Evolutionary conservation across 306 rosid species (phyloP), one percentile per base, ranked within the genome.

Genomic region (Pyrus betulifolia): DNA sequence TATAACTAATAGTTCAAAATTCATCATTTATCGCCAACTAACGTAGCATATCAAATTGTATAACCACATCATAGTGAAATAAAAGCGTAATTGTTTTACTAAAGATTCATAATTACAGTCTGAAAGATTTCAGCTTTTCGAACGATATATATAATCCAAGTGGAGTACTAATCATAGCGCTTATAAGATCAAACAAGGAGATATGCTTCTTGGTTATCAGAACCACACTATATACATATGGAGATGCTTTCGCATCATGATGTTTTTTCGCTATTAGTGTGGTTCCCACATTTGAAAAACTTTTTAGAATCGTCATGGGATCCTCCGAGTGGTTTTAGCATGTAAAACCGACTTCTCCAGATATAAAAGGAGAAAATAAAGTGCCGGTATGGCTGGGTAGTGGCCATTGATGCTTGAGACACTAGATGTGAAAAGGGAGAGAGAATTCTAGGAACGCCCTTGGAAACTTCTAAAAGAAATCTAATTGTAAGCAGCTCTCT

Each of bases 271-370:
- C 31, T 11, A 18, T 15, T 57, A 54, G 67, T 55, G 79, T 76
- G 79, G 66, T 81, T 65, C 79, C 69, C 83, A 58, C 86, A 65
- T 68, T 67, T 81, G 80, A 76, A 70, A 75, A 84, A 51, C 55
- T 78, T 77, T 85, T 82, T 63, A 77, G 81, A 79, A 88, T 86
- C 85, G 70, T 79, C 85, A 71, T 55, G 78, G 62, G 83, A 87
- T 86, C 86, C 85, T 79, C 86, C 82, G 82, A 82, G 83, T 86
- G 88, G 87, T 69, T 69, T 51, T 70, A 85, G 80, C 89, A 83
- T 70, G 21, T 71, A 80, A 78, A 80, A 70, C 80, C 78, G 77
- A 74, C 79, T 78, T 76, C 75, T 69, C 13, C 79, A 77, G 72
- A 70, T 72, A 71, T 30, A 19, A 58, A 55, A 67, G 28, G 31